These are phyloP conservation scores for Cupressus sempervirens DNA, from an alignment of 75 land plant species.

Conservation along the genomic window DNA sequence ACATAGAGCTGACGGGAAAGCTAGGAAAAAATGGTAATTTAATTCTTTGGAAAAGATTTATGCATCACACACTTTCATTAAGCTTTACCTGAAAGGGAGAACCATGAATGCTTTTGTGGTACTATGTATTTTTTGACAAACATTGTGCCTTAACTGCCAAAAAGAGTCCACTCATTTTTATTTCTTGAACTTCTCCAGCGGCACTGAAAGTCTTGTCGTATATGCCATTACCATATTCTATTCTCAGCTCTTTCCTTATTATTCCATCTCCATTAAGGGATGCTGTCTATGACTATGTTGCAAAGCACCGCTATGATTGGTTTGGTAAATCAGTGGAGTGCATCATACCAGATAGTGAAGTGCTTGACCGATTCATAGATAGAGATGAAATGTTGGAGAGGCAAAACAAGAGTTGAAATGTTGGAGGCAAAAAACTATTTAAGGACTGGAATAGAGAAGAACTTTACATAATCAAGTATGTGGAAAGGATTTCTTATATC, in stretches of 20 bases:
- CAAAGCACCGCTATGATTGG: constrained; percentile 77
- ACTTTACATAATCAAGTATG: not conserved
- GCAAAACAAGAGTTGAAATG: constrained; percentile 37
- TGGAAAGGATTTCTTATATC: not conserved
- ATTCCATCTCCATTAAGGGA: constrained; percentile 80
- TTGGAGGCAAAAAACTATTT: constrained; percentile 9
- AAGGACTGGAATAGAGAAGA: constrained; percentile 8
- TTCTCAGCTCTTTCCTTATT: constrained; percentile 47
- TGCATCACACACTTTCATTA: not conserved
- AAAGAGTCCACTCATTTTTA: not conserved
- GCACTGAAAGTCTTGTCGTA: constrained; percentile 74
- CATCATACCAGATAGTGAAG: constrained; percentile 64
- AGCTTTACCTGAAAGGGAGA: not conserved
- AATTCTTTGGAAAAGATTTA: not conserved
- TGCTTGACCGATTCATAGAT: constrained; percentile 85
- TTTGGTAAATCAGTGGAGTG: constrained; percentile 73
- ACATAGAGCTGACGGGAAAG: not conserved
- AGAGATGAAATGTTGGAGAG: constrained; percentile 53
- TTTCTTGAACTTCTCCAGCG: constrained; percentile 41
- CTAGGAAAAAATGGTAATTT: not conserved
- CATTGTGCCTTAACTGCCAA: not conserved
- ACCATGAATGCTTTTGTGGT: not conserved
- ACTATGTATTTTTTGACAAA: not conserved
- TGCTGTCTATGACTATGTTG: constrained; percentile 78
- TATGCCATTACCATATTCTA: constrained; percentile 83